Evolutionary conservation across 495 filamentous ascomycete species (phyloP).

Genomic region (Aeminium ludgeri): DNA sequence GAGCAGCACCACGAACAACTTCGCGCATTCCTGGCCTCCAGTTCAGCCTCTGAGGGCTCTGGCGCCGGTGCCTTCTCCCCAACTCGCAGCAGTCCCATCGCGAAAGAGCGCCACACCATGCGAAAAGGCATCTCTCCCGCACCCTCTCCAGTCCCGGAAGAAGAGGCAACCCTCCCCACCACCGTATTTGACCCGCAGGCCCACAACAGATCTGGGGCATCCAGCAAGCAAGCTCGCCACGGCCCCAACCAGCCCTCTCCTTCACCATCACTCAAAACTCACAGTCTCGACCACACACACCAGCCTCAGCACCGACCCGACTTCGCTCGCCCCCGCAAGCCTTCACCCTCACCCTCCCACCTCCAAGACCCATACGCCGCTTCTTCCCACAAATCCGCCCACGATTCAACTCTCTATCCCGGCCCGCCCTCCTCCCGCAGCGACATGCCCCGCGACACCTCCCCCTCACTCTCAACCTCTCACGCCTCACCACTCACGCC

Average conservation of each 20-base stretch:
- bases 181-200: too few relatives aligned
- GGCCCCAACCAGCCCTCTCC: too few relatives aligned
- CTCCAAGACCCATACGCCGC: neutral
- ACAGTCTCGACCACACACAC: neutral
- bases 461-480: conserved; percentile 7
- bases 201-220: too few relatives aligned
- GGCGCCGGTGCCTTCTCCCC: neutral
- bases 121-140: neutral
- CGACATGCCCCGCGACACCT: conserved; percentile 3
- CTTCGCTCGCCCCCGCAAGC: neutral
- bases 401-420: conserved; percentile 2
- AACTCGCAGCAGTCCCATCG: too few relatives aligned
- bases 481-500: conserved; percentile 7
- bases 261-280: too few relatives aligned
- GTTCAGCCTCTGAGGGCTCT: neutral
- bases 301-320: neutral
- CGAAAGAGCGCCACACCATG: too few relatives aligned
- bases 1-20: conserved; percentile 8
- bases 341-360: too few relatives aligned
- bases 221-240: too few relatives aligned
- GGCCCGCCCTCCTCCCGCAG: conserved; percentile 1
- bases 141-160: conserved; percentile 4
- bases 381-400: neutral
- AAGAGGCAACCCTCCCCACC: neutral
- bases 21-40: conserved; percentile 5